Evolutionary conservation across 176 grass and related monocot genomes (phyloP).

Genomic region (Cenchrus americanus): DNA sequence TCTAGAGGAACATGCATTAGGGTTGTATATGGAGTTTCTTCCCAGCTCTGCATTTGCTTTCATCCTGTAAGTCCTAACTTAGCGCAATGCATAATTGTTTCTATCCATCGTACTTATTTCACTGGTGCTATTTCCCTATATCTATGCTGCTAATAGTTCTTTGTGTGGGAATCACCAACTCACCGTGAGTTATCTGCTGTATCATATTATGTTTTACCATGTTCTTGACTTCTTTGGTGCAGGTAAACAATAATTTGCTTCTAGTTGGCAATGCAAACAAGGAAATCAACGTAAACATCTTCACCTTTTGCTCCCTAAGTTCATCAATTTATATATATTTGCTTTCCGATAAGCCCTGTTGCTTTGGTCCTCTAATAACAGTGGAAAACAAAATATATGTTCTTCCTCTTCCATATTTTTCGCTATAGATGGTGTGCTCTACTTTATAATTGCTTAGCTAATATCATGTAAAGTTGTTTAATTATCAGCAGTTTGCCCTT

Average conservation of each 20-base stretch:
- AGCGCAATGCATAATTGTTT: constrained; percentile 20
- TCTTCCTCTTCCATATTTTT: constrained; percentile 20
- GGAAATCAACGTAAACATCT: constrained; percentile 85
- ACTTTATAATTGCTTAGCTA: constrained; percentile 5
- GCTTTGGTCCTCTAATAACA: constrained; percentile 15
- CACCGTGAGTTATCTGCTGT: background rate
- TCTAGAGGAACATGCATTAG: constrained; percentile 91
- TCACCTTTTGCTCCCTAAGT: constrained; percentile 5
- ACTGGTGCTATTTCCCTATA: background rate
- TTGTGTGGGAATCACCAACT: background rate
- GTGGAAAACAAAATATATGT: constrained; percentile 13
- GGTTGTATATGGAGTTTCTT: constrained; percentile 96
- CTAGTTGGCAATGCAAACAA: constrained; percentile 85
- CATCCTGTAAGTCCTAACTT: constrained; percentile 71
- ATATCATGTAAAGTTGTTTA: constrained; percentile 29
- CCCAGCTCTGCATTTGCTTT: constrained; percentile 94
- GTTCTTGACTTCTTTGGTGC: constrained; percentile 43
- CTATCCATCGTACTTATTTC: background rate
- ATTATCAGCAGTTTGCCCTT: background rate
- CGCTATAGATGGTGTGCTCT: background rate
- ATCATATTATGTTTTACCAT: constrained; percentile 42
- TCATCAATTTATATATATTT: constrained; percentile 11
- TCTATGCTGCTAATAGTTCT: constrained; percentile 27
- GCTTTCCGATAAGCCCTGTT: constrained; percentile 11
- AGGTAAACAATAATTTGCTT: constrained; percentile 99